A percentile compares a stretch with the other conserved stretches of the same genome.
Conservation (phyloP, 2,329 filamentous ascomycete species). For the Diaporthe sp. region DNA sequence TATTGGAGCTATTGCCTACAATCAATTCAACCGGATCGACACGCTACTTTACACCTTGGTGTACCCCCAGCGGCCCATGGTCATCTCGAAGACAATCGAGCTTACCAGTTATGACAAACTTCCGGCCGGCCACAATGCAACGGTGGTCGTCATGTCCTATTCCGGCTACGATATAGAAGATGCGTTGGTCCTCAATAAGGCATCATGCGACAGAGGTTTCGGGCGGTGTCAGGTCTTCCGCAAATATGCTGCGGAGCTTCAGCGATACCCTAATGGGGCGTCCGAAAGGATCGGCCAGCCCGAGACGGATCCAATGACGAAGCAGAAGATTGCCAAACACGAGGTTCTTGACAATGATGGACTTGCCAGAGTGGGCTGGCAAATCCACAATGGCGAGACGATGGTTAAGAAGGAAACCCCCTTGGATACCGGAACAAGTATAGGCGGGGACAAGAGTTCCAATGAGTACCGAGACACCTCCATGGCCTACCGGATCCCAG, state of each 20-base stretch:
- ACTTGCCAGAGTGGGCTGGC: constrained; percentile 86
- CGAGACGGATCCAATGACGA: constrained; percentile 72
- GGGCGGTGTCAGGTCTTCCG: constrained; percentile 98
- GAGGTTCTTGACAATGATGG: constrained; percentile 86
- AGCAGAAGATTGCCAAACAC: constrained; percentile 75
- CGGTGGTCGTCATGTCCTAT: constrained; percentile 99
- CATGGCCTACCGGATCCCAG: constrained; percentile 84
- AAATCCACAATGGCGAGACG: constrained; percentile 82
- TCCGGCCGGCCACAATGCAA: constrained; percentile 95
- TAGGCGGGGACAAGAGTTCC: constrained; percentile 76
- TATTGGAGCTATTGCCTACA: constrained; percentile 97
- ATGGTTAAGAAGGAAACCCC: constrained; percentile 94
- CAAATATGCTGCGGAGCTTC: constrained; percentile 89
- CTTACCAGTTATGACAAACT: constrained; percentile 97
- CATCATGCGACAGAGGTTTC: constrained; percentile 93
- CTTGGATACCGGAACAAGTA: constrained; percentile 80
- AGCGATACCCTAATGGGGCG: constrained; percentile 88
- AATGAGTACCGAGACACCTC: constrained; percentile 77
- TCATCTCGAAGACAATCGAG: constrained; percentile 96
- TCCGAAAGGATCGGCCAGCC: constrained; percentile 75
- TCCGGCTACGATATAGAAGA: constrained; percentile 99
- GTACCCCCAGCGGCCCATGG: constrained; percentile 97
- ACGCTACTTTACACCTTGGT: constrained; percentile 97
- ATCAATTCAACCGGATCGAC: constrained; percentile 97
- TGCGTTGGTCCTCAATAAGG: constrained; percentile 96